A percentile compares a stretch with the other conserved stretches of the same genome.
phyloP scores from a whole-genome alignment of 257 asterid species.

The Gynochthodes officinalis region DNA sequence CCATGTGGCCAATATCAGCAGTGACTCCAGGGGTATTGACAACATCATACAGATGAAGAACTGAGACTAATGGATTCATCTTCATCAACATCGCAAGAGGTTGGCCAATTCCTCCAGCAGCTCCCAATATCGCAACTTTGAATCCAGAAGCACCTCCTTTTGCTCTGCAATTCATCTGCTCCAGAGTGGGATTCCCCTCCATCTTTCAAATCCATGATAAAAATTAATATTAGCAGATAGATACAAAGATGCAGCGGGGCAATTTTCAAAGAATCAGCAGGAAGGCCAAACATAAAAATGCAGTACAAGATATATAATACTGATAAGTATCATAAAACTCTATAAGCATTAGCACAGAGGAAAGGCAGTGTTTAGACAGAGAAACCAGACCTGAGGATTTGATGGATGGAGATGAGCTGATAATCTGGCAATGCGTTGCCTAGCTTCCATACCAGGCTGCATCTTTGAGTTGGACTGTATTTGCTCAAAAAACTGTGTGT shows the following conservation, averaged over 20 bases:
- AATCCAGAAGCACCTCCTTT: slow-evolving; percentile 95
- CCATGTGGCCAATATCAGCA: slow-evolving; percentile 97
- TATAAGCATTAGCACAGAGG: background rate
- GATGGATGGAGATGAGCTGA: slow-evolving; percentile 85
- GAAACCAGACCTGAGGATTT: slow-evolving; percentile 49
- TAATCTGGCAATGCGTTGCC: slow-evolving; percentile 68
- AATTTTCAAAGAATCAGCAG: background rate
- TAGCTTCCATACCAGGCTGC: slow-evolving; percentile 42
- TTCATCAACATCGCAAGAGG: slow-evolving; percentile 92
- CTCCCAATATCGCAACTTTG: slow-evolving; percentile 90
- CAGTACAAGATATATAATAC: background rate
- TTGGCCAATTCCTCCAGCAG: slow-evolving; percentile 97
- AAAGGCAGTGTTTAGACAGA: background rate
- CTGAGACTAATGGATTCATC: slow-evolving; percentile 88
- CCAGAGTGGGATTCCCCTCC: slow-evolving; percentile 50
- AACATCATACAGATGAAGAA: slow-evolving; percentile 91
- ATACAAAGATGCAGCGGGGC: background rate
- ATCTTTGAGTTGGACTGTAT: slow-evolving; percentile 16
- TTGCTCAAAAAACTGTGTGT: background rate
- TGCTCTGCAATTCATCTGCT: slow-evolving; percentile 71
- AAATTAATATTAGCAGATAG: background rate
- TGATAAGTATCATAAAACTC: no score
- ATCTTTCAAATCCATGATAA: slow-evolving; percentile 30
- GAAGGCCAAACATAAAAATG: background rate
- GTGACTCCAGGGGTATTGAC: slow-evolving; percentile 95